Base-by-base conservation (phyloP, 2,329 filamentous ascomycete species). In the Alternaria panax region DNA sequence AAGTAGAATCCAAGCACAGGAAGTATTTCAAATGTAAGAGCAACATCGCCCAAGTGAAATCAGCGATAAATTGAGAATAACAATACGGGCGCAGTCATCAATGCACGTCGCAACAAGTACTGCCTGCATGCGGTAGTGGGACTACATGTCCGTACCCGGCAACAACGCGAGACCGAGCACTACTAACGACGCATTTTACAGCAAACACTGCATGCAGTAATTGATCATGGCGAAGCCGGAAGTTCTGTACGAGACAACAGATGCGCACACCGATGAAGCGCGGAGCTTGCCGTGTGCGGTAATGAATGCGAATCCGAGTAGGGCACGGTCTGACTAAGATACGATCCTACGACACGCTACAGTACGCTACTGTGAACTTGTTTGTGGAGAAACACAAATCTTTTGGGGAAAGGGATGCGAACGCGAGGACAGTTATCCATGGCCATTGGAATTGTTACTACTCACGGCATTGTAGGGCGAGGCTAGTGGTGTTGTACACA, bases 31-130 rank as follows among this genome's bases (percentile, higher is more conserved):
- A 12, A 12, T 14, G 7, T 4, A 22, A 41, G 38, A 11, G 5
- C 8, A 12, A 36, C 1, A 48, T 11, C 7, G 32, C 38, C 20
- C 2, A 24, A 2, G 14, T 11, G n/a, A 34, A 3, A 14, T 7
- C 30, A 36, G 20, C 16, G 25, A 41, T n/a, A 16, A 12, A 38
- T 38, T 20, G 22, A 47, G 40, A 38, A 45, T n/a, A 14, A 57
- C 12, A 57, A 46, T 42, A 24, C 53, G 45, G 50, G 36, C 24
- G 11, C 45, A 50, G 53, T 55, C 18, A 20, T 46, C 25, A 22
- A 41, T 20, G 38, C 38, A 41, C 9, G 12, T 41, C 20, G 11
- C 12, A 41, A 24, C 20, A 41, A 20, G 12, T 24, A 24, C 20
- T 24, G 24, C 38, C 20, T 24, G 24, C 38, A 24, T 41, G 1